Conservation (phyloP, 2,329 filamentous ascomycete genomes). For the Phialocephala sp. region DNA sequence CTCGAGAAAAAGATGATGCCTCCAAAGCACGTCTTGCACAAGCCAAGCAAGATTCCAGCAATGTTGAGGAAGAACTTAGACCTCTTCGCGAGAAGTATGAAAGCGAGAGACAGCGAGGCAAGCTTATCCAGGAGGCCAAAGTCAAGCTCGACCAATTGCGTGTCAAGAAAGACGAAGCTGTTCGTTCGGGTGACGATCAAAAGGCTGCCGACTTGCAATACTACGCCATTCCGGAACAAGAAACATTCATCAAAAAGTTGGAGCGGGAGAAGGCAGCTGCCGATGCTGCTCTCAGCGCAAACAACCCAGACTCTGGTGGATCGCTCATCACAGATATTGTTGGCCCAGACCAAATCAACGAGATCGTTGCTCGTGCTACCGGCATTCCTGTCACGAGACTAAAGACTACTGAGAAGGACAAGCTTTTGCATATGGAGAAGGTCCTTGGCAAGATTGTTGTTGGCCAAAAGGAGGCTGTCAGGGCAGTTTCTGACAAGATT, state of each 20-base stretch:
- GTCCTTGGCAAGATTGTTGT: slow-evolving; percentile 84
- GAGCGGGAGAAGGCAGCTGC: slow-evolving; percentile 81
- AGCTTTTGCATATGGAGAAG: slow-evolving; percentile 96
- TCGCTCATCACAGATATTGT: slow-evolving; percentile 91
- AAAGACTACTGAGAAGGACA: slow-evolving; percentile 96
- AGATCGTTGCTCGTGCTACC: slow-evolving; percentile 97
- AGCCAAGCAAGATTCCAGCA: slow-evolving; percentile 89
- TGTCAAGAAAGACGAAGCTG: slow-evolving; percentile 92
- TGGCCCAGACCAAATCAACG: slow-evolving; percentile 97
- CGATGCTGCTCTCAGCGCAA: slow-evolving; percentile 70
- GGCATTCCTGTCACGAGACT: slow-evolving; percentile 95
- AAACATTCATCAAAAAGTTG: slow-evolving; percentile 77
- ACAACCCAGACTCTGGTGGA: slow-evolving; percentile 63
- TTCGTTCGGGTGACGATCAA: slow-evolving; percentile 80
- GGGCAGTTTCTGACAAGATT: slow-evolving; percentile 93
- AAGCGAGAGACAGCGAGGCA: slow-evolving; percentile 87
- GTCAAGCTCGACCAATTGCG: slow-evolving; percentile 91
- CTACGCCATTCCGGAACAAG: slow-evolving; percentile 94
- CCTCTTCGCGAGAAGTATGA: slow-evolving; percentile 96
- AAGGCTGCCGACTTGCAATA: slow-evolving; percentile 95
- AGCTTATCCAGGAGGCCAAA: slow-evolving; percentile 92
- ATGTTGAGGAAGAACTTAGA: slow-evolving; percentile 90
- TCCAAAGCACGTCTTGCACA: slow-evolving; percentile 82
- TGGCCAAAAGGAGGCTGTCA: slow-evolving; percentile 92
- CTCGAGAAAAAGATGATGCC: slow-evolving; percentile 92